Percentiles rank a stretch among this genome's conserved stretches.
phyloP scores from a whole-genome alignment of 2,329 filamentous ascomycete genomes.

The Cytospora leucostoma region DNA sequence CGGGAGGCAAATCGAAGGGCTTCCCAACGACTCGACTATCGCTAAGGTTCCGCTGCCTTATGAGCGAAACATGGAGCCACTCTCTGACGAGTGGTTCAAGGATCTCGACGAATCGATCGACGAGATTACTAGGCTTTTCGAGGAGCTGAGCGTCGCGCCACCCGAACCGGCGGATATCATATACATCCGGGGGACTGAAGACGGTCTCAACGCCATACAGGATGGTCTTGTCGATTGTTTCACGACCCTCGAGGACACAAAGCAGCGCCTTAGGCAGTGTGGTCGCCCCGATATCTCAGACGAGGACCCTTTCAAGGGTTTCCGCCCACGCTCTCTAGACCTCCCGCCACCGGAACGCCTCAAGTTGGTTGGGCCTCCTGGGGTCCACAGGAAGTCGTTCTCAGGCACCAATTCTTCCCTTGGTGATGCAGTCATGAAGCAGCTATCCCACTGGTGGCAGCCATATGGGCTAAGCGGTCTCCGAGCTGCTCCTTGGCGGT shows the following conservation, averaged over 20 bases:
- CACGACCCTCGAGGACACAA: conserved; percentile 2
- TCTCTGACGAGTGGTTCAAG: conserved; percentile 22
- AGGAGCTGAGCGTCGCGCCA: conserved; percentile 16
- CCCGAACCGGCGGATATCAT: conserved; percentile 8
- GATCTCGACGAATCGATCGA: conserved; percentile 23
- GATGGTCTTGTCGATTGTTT: conserved; percentile 12
- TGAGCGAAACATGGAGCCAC: conserved; percentile 1
- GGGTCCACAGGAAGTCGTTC: not conserved
- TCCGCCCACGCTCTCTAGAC: conserved; percentile 6
- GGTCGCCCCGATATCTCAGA: not conserved
- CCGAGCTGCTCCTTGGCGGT: not conserved
- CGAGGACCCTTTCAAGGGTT: not conserved
- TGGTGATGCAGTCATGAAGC: conserved; percentile 13
- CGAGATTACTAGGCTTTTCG: conserved; percentile 19
- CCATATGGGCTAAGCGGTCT: conserved; percentile 2
- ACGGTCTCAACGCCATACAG: conserved; percentile 12
- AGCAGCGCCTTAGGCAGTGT: not conserved
- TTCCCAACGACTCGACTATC: not conserved
- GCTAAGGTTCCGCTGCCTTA: not conserved
- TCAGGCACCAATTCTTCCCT: not conserved
- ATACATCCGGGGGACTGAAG: conserved; percentile 8
- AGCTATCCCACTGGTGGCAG: conserved; percentile 8
- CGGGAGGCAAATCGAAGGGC: not conserved
- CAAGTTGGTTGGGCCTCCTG: too few species aligned
- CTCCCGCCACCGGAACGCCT: not conserved